Evolutionary conservation across 352 stramenopile species (phyloP).

Genomic region (Phytophthora quininea): DNA sequence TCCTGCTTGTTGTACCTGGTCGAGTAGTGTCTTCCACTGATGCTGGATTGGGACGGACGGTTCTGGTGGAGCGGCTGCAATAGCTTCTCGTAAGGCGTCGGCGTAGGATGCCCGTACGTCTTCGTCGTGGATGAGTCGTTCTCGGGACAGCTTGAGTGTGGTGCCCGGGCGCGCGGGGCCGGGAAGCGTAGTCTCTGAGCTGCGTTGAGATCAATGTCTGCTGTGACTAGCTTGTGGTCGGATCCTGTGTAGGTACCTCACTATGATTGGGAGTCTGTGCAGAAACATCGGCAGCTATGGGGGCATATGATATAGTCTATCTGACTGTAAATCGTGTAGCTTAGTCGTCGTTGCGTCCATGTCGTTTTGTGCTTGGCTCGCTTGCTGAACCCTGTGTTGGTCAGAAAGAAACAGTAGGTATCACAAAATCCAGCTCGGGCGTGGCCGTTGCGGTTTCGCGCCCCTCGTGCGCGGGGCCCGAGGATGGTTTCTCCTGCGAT

Average conservation of each 20-base stretch:
- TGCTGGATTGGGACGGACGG: too few relatives aligned
- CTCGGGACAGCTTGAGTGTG: not conserved
- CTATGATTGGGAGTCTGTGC: not conserved
- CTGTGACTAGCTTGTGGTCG: not conserved
- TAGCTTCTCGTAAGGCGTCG: not conserved
- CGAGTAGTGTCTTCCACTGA: too few relatives aligned
- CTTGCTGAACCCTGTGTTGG: constrained; percentile 19
- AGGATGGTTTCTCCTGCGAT: constrained; percentile 7
- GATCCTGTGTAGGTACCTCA: not conserved
- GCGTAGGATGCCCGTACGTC: not conserved
- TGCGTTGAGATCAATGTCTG: not conserved
- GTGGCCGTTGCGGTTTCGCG: constrained; percentile 4
- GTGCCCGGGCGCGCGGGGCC: not conserved
- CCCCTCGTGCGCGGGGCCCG: not conserved
- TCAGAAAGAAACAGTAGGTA: constrained; percentile 18
- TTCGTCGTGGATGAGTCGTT: not conserved
- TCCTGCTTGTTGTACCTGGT: too few relatives aligned
- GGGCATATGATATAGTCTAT: constrained; percentile 15
- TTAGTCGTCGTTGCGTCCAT: constrained; percentile 9
- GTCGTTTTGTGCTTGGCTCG: constrained; percentile 12
- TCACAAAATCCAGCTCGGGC: constrained; percentile 8
- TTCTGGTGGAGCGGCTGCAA: too few relatives aligned
- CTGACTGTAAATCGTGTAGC: constrained; percentile 17
- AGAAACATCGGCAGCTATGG: not conserved
- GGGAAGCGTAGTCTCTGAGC: not conserved